Conservation (phyloP, 768 basidiomycete genomes). For the Paxillus ammoniavirescens region DNA sequence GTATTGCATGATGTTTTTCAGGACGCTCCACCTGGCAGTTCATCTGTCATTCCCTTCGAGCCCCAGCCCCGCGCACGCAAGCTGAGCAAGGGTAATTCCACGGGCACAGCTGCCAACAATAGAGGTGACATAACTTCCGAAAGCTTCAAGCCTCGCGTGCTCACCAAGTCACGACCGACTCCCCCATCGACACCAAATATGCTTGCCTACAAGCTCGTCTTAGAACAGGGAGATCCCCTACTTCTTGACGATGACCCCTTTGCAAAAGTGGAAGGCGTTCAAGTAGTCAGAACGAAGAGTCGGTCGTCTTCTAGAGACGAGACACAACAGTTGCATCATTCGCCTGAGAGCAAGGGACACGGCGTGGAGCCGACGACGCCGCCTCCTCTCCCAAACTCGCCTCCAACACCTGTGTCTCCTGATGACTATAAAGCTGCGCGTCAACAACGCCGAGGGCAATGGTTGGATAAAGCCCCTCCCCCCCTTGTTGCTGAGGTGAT, state of each 20-base stretch:
- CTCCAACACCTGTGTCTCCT: slow-evolving; percentile 25
- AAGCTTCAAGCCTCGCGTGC: slow-evolving; percentile 18
- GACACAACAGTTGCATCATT: not conserved
- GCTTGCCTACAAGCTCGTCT: slow-evolving; percentile 6
- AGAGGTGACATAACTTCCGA: slow-evolving; percentile 16
- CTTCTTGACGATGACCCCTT: slow-evolving; percentile 43
- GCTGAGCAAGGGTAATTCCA: slow-evolving; percentile 14
- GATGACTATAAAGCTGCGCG: slow-evolving; percentile 42
- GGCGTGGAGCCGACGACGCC: not conserved
- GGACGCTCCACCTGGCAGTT: not conserved
- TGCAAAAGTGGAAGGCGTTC: slow-evolving; percentile 53
- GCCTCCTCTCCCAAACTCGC: not conserved
- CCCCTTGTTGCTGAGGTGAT: slow-evolving; percentile 31
- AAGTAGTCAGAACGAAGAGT: slow-evolving; percentile 35
- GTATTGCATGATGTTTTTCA: not conserved
- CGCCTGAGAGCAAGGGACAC: slow-evolving; percentile 3
- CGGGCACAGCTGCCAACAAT: not conserved
- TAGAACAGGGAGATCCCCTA: slow-evolving; percentile 18
- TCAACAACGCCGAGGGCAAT: slow-evolving; percentile 38
- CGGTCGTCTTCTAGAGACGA: slow-evolving; percentile 3
- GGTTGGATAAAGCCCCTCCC: slow-evolving; percentile 40
- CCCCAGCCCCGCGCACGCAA: slow-evolving; percentile 11
- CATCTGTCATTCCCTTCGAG: slow-evolving; percentile 10
- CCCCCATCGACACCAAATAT: slow-evolving; percentile 29
- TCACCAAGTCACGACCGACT: slow-evolving; percentile 33